Evolutionary conservation across 2,329 filamentous ascomycete species (phyloP).

Genomic region (Ophiostoma angusticollis): DNA sequence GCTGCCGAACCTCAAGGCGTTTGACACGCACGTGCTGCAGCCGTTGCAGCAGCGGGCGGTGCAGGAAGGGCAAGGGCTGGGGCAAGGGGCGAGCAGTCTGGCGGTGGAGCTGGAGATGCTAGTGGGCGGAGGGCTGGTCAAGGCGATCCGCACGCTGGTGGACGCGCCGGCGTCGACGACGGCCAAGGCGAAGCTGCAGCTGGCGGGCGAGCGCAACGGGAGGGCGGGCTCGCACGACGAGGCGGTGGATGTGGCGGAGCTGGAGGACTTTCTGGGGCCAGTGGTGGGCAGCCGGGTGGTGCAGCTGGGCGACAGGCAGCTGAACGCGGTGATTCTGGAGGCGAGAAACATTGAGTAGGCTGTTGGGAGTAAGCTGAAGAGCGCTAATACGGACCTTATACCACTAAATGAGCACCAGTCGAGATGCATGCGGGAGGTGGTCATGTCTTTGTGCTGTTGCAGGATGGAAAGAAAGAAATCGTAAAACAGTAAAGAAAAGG

Average conservation of each 20-base stretch:
- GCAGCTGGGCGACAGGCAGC: constrained; percentile 29
- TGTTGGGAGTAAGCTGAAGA: too few relatives aligned
- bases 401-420: too few relatives aligned
- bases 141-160: constrained; percentile 34
- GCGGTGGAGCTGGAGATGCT: constrained; percentile 41
- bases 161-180: constrained; percentile 15
- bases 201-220: constrained; percentile 1
- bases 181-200: constrained; percentile 16
- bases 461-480: too few relatives aligned
- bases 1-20: constrained; percentile 41
- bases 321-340: constrained; percentile 40
- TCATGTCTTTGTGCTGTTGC: too few relatives aligned
- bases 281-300: constrained; percentile 38
- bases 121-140: constrained; percentile 38
- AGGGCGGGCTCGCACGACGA: constrained; percentile 16
- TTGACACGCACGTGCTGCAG: constrained; percentile 40
- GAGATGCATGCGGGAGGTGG: too few relatives aligned
- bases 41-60: constrained; percentile 39
- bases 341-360: constrained; percentile 38
- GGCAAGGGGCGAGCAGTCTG: too few relatives aligned
- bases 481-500: too few relatives aligned
- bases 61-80: too few relatives aligned
- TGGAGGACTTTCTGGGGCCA: constrained; percentile 42
- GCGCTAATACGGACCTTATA: too few relatives aligned
- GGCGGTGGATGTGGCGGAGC: constrained; percentile 30